Evolutionary conservation across 73 alveolate species (phyloP).

Genomic region (Paraurostyla sp.): DNA sequence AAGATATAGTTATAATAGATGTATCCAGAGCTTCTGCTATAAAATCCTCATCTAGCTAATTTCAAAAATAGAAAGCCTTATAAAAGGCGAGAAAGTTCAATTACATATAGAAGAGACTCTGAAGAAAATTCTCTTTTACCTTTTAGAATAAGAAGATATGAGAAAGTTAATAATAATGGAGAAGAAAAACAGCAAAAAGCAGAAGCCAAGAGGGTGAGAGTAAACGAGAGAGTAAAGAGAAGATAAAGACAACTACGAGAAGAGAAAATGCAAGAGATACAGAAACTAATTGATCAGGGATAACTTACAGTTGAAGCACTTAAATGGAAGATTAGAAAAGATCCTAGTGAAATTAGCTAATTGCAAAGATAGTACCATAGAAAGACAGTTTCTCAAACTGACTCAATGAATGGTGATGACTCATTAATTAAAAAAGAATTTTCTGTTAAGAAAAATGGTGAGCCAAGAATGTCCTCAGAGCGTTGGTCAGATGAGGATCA

Average conservation of each 20-base stretch:
- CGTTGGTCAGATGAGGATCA: conserved; percentile 68
- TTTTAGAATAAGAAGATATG: conserved; percentile 45
- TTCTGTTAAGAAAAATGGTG: conserved; percentile 58
- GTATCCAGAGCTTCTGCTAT: conserved; percentile 18
- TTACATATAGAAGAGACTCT: conserved; percentile 14
- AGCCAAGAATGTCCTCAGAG: conserved; percentile 48
- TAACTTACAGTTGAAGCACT: conserved; percentile 49
- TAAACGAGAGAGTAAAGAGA: conserved; percentile 47
- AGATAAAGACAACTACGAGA: conserved; percentile 29
- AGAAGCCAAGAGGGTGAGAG: conserved; percentile 49
- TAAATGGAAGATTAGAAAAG: conserved; percentile 56
- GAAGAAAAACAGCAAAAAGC: conserved; percentile 35
- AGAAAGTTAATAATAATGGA: conserved; percentile 49
- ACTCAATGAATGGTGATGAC: too few species aligned
- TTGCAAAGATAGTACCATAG: too few species aligned
- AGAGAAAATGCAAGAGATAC: conserved; percentile 37
- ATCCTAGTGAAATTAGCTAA: conserved; percentile 12
- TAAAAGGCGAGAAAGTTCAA: conserved; percentile 25
- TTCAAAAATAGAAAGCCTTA: background rate
- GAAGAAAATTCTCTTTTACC: background rate
- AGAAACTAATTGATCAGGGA: conserved; percentile 32
- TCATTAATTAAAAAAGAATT: conserved; percentile 12
- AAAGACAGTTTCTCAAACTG: too few species aligned
- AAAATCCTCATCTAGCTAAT: background rate
- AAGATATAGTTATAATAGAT: background rate